phyloP scores from a whole-genome alignment of 1,284 basidiomycete species.

The Heterobasidion irregulare region DNA sequence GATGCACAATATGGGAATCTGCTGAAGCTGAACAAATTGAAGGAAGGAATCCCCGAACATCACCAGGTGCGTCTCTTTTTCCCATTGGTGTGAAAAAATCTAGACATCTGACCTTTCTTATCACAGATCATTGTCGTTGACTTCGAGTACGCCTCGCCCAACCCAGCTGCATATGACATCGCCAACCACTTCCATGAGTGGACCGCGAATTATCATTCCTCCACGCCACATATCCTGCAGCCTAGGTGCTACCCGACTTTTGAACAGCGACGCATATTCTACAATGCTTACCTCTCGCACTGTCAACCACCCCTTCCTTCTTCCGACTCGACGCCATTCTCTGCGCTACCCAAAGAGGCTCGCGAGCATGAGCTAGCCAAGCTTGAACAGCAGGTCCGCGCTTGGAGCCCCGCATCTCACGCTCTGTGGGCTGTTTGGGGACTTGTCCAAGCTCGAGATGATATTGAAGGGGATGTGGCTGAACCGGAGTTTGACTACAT shows the following conservation, averaged over 20 bases:
- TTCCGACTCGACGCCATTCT: slow-evolving; percentile 14
- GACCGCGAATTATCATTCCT: slow-evolving; percentile 82
- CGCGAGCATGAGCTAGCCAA: slow-evolving; percentile 30
- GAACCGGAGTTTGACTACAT: slow-evolving; percentile 76
- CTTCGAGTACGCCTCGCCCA: slow-evolving; percentile 90
- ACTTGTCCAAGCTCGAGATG: slow-evolving; percentile 81
- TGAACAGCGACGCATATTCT: slow-evolving; percentile 77
- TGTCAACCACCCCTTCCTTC: slow-evolving; percentile 9
- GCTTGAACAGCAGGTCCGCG: slow-evolving; percentile 70
- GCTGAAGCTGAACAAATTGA: slow-evolving; percentile 56
- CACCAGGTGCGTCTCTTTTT: slow-evolving; percentile 43
- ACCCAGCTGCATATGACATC: slow-evolving; percentile 87
- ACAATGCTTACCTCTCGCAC: slow-evolving; percentile 71
- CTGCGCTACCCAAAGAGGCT: slow-evolving; percentile 22
- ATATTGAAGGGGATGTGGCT: slow-evolving; percentile 50
- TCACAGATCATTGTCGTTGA: slow-evolving; percentile 85
- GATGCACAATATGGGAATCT: slow-evolving; percentile 93
- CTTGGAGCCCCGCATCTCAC: slow-evolving; percentile 85
- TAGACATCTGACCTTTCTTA: slow-evolving; percentile 8
- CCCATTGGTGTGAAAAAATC: neutral
- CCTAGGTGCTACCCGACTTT: slow-evolving; percentile 64
- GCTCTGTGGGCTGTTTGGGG: slow-evolving; percentile 93
- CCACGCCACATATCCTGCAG: slow-evolving; percentile 67
- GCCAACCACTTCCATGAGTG: slow-evolving; percentile 96
- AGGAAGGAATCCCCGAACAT: slow-evolving; percentile 51